Evolutionary conservation across 495 filamentous ascomycete species (phyloP).

Genomic region (Neurospora discreta): DNA sequence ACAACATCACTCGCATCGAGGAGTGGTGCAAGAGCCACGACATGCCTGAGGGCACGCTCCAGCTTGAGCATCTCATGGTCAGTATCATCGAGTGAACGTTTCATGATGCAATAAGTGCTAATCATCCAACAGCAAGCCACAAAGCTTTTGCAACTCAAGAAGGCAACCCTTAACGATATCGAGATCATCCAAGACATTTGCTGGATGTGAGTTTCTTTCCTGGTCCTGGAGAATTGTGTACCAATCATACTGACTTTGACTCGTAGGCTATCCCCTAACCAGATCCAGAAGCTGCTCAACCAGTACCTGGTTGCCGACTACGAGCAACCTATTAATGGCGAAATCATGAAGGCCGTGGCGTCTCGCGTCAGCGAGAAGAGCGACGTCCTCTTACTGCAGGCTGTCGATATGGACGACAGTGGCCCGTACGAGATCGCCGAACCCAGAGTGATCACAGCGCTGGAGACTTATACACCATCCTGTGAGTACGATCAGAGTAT

Average conservation of each 20-base stretch:
- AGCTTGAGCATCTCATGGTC: constrained; percentile 97
- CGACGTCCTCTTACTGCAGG: constrained; percentile 81
- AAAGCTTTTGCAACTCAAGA: constrained; percentile 97
- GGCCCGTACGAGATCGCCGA: constrained; percentile 99
- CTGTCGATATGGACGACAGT: constrained; percentile 98
- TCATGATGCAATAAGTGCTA: constrained; percentile 7
- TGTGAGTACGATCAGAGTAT: constrained; percentile 46
- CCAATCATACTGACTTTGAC: constrained; percentile 9
- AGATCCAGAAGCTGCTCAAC: constrained; percentile 98
- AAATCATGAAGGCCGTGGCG: constrained; percentile 99
- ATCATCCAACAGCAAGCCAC: constrained; percentile 69
- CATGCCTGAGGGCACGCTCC: constrained; percentile 95
- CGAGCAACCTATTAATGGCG: constrained; percentile 97
- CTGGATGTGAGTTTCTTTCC: constrained; percentile 71
- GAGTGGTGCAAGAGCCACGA: constrained; percentile 99
- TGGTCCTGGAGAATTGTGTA: not conserved
- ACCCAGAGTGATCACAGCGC: constrained; percentile 83
- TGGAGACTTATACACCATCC: constrained; percentile 96
- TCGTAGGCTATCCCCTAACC: constrained; percentile 83
- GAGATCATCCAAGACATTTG: constrained; percentile 99
- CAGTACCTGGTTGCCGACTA: constrained; percentile 99
- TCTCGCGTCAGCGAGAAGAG: constrained; percentile 97
- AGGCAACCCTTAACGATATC: constrained; percentile 97
- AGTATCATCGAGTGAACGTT: constrained; percentile 5
- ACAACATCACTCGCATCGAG: constrained; percentile 98